Evolutionary conservation across 306 rosid species (phyloP).

Genomic region (Fragaria iinumae): DNA sequence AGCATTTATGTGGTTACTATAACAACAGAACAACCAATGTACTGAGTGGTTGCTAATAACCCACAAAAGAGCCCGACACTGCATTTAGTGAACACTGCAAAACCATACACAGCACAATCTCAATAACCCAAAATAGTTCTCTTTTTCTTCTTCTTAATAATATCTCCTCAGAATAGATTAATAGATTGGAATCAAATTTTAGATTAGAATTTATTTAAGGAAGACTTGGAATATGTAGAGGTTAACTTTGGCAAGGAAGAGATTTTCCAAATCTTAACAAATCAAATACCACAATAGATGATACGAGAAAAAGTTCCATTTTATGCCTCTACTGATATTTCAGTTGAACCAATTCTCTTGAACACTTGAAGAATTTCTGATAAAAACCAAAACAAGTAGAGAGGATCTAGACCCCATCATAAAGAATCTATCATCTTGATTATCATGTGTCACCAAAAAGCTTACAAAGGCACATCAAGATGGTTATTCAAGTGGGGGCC

Average conservation of each 20-base stretch:
- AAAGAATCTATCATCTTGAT: neutral
- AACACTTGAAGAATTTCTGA: neutral
- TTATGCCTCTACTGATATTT: neutral
- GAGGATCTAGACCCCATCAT: conserved; percentile 1
- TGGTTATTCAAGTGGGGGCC: conserved; percentile 9
- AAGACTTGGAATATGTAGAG: neutral
- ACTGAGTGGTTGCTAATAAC: neutral
- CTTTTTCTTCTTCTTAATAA: neutral
- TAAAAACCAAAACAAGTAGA: neutral
- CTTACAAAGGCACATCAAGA: neutral
- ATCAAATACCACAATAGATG: neutral
- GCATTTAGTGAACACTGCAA: neutral
- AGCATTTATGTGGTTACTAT: neutral
- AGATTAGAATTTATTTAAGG: too few relatives aligned
- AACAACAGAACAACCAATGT: neutral
- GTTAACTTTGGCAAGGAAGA: neutral
- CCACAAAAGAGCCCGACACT: neutral
- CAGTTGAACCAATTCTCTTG: neutral
- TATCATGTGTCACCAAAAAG: conserved; percentile 6
- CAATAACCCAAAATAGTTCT: neutral
- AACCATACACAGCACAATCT: neutral
- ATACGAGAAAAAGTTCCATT: neutral
- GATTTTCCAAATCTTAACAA: neutral
- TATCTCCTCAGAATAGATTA: neutral
- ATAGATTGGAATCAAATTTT: neutral